Evolutionary conservation across 2,329 filamentous ascomycete species (phyloP).

Genomic region (Scleromitrula shiraiana): DNA sequence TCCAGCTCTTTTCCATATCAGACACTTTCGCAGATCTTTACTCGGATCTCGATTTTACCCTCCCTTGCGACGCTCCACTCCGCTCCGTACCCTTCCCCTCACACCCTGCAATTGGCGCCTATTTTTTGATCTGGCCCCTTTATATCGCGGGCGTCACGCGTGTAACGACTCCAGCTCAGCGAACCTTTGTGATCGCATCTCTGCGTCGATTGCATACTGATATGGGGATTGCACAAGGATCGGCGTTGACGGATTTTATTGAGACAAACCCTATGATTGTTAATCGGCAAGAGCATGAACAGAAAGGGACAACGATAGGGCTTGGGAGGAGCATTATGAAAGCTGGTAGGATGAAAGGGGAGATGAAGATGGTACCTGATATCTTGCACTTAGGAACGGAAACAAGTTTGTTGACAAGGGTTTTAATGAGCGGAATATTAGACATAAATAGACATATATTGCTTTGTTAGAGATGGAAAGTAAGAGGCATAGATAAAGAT

Average conservation of each 20-base stretch:
- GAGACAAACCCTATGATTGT: neutral
- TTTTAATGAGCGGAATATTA: no score
- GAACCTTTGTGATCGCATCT: constrained; percentile 18
- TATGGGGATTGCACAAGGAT: constrained; percentile 48
- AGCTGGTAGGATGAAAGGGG: neutral
- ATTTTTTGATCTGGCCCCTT: constrained; percentile 19
- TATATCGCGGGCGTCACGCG: constrained; percentile 12
- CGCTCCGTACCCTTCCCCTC: neutral
- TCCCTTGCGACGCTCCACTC: neutral
- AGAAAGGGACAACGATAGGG: constrained; percentile 3
- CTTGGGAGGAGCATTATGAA: neutral
- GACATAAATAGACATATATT: no score
- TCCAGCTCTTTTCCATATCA: neutral
- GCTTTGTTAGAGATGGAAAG: no score
- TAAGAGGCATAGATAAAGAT: no score
- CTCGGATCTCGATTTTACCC: neutral
- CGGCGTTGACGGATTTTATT: constrained; percentile 36
- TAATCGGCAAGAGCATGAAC: neutral
- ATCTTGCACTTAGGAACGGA: no score
- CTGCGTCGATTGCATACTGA: constrained; percentile 44
- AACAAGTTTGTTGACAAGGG: no score
- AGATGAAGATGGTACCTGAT: neutral
- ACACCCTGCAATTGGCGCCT: constrained; percentile 11
- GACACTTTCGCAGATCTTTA: neutral
- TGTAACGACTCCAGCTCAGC: neutral